Percentiles rank a stretch among this genome's conserved stretches.
phyloP scores from a whole-genome alignment of 2,329 filamentous ascomycete species.

The Colletotrichum gigasporum region DNA sequence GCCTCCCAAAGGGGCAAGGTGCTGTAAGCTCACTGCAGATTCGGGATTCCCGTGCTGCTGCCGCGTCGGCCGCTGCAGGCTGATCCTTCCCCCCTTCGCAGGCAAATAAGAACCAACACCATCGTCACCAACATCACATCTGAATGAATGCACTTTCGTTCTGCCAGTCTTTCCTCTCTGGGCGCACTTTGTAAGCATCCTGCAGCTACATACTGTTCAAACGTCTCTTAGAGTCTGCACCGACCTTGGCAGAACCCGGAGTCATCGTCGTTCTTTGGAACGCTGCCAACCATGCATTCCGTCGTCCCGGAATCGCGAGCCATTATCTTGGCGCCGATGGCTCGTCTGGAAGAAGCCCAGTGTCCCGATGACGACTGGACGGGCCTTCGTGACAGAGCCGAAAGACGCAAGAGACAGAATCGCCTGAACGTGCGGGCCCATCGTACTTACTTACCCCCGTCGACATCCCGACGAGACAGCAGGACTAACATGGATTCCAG shows the following conservation, averaged over 20 bases:
- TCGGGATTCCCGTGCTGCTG: neutral
- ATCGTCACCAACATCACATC: too few species aligned
- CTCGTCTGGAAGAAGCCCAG: neutral
- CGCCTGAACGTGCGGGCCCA: constrained; percentile 46
- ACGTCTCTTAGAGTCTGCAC: too few species aligned
- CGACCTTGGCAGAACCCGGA: neutral
- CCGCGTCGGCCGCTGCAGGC: too few species aligned
- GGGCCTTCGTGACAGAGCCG: constrained; percentile 39
- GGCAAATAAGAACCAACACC: too few species aligned
- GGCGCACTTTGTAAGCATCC: neutral
- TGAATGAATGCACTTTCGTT: too few species aligned
- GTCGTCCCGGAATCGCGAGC: neutral
- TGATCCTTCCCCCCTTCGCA: too few species aligned
- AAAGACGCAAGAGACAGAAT: constrained; percentile 45
- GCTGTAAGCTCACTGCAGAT: constrained; percentile 14
- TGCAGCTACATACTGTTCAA: too few species aligned
- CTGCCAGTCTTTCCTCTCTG: neutral
- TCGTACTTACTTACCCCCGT: constrained; percentile 36
- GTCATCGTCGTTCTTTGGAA: too few species aligned
- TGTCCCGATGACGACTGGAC: constrained; percentile 45
- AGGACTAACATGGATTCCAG: neutral
- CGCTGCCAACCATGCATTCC: neutral
- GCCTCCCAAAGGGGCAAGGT: neutral
- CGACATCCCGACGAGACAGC: neutral
- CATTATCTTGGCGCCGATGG: neutral